These are phyloP conservation scores for Penicillium angulare DNA, from an alignment of 495 filamentous ascomycete species.

Conservation along the genomic window DNA sequence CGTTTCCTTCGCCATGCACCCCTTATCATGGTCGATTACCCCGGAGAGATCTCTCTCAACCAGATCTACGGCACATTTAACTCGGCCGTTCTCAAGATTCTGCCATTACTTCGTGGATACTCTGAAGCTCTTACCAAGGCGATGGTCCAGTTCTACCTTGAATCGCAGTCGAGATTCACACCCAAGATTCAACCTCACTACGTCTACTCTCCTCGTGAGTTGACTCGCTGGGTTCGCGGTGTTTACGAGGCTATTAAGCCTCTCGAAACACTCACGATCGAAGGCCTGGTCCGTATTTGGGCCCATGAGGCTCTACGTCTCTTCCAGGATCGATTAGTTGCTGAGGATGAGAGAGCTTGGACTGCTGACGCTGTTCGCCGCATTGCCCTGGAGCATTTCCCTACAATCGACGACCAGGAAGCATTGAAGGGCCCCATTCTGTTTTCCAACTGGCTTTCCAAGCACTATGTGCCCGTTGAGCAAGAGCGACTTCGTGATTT, in stretches of 20 bases:
- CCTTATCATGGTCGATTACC: constrained; percentile 98
- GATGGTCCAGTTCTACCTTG: constrained; percentile 95
- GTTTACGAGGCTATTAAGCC: constrained; percentile 95
- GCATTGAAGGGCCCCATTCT: constrained; percentile 92
- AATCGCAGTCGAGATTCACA: constrained; percentile 91
- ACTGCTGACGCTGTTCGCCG: constrained; percentile 79
- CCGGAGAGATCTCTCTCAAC: constrained; percentile 85
- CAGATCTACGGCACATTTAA: constrained; percentile 99
- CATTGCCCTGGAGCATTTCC: constrained; percentile 89
- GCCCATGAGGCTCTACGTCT: constrained; percentile 93
- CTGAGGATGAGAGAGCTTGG: constrained; percentile 93
- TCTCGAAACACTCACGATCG: constrained; percentile 79
- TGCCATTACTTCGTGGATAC: constrained; percentile 92
- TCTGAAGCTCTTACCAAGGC: constrained; percentile 91
- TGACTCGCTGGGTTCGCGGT: constrained; percentile 95
- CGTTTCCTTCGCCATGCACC: constrained; percentile 94
- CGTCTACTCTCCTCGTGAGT: constrained; percentile 96
- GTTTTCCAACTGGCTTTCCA: constrained; percentile 99
- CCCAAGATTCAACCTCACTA: constrained; percentile 97
- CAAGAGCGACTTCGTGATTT: constrained; percentile 93
- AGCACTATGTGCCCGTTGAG: constrained; percentile 95
- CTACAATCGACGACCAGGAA: constrained; percentile 80
- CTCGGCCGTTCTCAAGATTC: constrained; percentile 91
- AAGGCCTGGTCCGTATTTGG: constrained; percentile 96
- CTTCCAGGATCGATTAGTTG: constrained; percentile 94